These are phyloP conservation scores for Paraphoma sp. DNA, from an alignment of 2,329 filamentous ascomycete species.

Conservation along the genomic window DNA sequence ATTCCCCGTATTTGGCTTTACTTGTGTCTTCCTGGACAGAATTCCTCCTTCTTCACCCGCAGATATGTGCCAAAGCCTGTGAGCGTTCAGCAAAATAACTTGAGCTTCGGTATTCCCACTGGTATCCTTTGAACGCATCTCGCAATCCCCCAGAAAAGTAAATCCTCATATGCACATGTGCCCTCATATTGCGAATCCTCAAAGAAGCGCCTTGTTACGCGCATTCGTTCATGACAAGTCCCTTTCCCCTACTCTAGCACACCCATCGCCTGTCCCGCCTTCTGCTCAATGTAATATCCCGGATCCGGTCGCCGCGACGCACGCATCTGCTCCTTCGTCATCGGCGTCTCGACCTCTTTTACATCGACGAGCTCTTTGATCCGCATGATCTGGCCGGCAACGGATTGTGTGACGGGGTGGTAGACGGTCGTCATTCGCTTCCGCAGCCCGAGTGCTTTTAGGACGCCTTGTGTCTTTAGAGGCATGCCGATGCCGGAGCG, in stretches of 20 bases:
- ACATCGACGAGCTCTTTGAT: constrained; percentile 92
- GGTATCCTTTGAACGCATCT: no score
- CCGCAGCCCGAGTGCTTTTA: constrained; percentile 83
- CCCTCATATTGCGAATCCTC: neutral
- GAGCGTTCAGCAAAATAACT: no score
- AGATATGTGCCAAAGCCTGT: no score
- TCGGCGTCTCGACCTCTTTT: constrained; percentile 71
- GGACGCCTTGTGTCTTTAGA: constrained; percentile 76
- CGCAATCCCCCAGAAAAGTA: no score
- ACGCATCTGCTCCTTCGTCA: constrained; percentile 73
- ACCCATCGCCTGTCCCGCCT: constrained; percentile 17
- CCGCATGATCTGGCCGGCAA: constrained; percentile 89
- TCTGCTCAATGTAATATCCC: constrained; percentile 80
- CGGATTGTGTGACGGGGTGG: constrained; percentile 79
- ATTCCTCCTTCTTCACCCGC: no score
- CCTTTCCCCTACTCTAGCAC: neutral
- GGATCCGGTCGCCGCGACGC: constrained; percentile 74
- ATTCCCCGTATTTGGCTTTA: no score
- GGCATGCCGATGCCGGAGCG: constrained; percentile 88
- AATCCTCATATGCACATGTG: neutral
- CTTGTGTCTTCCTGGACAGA: no score
- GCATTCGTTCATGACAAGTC: neutral
- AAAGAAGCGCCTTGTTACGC: neutral
- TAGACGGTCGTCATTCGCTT: constrained; percentile 88
- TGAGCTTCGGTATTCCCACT: no score